These are phyloP conservation scores for Saturnispora halmiae DNA, from an alignment of 805 yeast genomes.

Conservation along the genomic window DNA sequence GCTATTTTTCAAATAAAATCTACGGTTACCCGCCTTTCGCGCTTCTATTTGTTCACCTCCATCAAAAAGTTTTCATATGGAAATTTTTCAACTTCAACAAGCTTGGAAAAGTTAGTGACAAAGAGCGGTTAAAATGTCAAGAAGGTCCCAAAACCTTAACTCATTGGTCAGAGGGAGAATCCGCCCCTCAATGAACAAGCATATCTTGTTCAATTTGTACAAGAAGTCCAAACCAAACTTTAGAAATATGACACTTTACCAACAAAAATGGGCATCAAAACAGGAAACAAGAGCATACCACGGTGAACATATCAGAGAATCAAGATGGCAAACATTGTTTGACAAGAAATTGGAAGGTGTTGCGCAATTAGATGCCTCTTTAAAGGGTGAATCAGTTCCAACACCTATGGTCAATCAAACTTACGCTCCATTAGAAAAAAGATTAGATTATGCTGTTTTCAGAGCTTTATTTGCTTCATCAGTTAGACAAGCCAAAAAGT, in stretches of 20 bases:
- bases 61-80: slow-evolving; percentile 1
- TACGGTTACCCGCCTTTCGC: slow-evolving; percentile 1
- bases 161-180: slow-evolving; percentile 37
- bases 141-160: slow-evolving; percentile 23
- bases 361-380: slow-evolving; percentile 78
- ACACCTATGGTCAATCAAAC: slow-evolving; percentile 88
- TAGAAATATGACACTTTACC: slow-evolving; percentile 63
- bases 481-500: slow-evolving; percentile 88
- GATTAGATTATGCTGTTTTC: slow-evolving; percentile 84
- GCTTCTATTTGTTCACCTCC: background rate
- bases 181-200: slow-evolving; percentile 87
- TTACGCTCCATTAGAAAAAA: slow-evolving; percentile 75
- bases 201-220: slow-evolving; percentile 79
- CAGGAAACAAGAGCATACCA: slow-evolving; percentile 91
- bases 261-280: slow-evolving; percentile 87
- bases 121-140: slow-evolving; percentile 23
- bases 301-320: slow-evolving; percentile 87
- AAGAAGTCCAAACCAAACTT: slow-evolving; percentile 52
- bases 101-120: slow-evolving; percentile 12
- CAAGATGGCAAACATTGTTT: slow-evolving; percentile 67
- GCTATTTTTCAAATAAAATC: too few relatives aligned
- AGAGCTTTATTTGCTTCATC: slow-evolving; percentile 91
- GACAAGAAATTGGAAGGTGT: slow-evolving; percentile 68
- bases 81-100: slow-evolving; percentile 3
- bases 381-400: slow-evolving; percentile 43